Percentiles rank a stretch among this genome's conserved stretches.
These are phyloP conservation scores for Claviceps quebecensis DNA, from an alignment of 2,329 filamentous ascomycete species.

Conservation along the genomic window DNA sequence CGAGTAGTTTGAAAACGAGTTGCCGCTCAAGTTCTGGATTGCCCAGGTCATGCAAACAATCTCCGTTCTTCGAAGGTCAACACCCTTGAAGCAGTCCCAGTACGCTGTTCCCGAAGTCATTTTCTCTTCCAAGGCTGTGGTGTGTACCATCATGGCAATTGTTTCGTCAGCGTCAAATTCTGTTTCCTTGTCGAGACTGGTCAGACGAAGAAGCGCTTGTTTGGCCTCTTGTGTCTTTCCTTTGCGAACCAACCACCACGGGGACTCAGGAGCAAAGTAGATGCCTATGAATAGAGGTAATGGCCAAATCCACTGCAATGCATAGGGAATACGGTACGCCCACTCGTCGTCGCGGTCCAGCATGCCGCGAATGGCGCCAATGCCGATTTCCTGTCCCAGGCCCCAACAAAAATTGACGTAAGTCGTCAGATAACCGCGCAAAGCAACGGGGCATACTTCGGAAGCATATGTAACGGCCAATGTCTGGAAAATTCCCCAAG, in stretches of 20 bases:
- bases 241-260: constrained; percentile 63
- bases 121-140: constrained; percentile 63
- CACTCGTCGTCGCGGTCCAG: constrained; percentile 50
- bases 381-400: constrained; percentile 58
- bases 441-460: constrained; percentile 58
- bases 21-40: constrained; percentile 49
- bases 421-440: constrained; percentile 58
- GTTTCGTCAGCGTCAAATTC: constrained; percentile 74
- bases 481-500: constrained; percentile 46
- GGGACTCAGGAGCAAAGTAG: constrained; percentile 54
- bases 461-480: constrained; percentile 53
- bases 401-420: constrained; percentile 71
- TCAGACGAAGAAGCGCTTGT: constrained; percentile 49
- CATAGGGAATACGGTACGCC: constrained; percentile 58
- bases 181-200: constrained; percentile 46
- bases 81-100: constrained; percentile 70
- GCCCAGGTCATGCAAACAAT: constrained; percentile 52
- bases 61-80: constrained; percentile 63
- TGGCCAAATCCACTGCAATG: constrained; percentile 68
- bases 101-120: constrained; percentile 64
- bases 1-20: constrained; percentile 51
- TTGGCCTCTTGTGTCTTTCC: constrained; percentile 53
- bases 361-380: constrained; percentile 59
- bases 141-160: constrained; percentile 85
- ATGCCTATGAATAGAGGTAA: constrained; percentile 52